Percentiles rank a stretch among this genome's conserved stretches.
These are phyloP conservation scores for Phyllosticta paracitricarpa DNA, from an alignment of 2,329 filamentous ascomycete genomes.

Conservation along the genomic window DNA sequence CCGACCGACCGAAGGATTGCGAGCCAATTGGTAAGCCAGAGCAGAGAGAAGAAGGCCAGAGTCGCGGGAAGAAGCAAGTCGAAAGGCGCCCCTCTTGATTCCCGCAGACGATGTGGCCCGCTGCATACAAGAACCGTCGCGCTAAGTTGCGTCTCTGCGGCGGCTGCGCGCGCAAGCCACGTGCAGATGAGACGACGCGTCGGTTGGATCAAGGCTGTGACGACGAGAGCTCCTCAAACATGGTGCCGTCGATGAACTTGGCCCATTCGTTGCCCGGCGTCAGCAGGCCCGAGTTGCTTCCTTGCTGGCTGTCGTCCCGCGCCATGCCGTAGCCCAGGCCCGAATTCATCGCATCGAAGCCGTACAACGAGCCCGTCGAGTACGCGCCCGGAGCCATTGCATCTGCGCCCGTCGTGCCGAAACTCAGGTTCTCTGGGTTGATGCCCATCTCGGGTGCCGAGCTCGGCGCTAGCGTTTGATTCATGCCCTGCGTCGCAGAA, in stretches of 20 bases:
- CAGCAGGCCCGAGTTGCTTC: constrained; percentile 15
- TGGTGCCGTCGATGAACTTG: constrained; percentile 18
- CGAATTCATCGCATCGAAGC: constrained; percentile 10
- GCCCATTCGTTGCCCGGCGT: constrained; percentile 18
- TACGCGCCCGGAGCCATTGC: not conserved
- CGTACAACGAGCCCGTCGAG: not conserved
- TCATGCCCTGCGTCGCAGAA: constrained; percentile 25
- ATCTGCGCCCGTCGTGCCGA: constrained; percentile 6
- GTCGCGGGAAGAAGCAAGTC: not conserved
- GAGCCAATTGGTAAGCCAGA: too few species aligned
- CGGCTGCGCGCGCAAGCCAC: not conserved
- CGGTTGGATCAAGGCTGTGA: not conserved
- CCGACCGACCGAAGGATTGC: too few species aligned
- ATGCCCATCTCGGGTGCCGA: constrained; percentile 16
- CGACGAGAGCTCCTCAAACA: constrained; percentile 10
- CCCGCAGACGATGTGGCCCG: too few species aligned
- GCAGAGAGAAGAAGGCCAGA: not conserved
- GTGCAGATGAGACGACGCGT: not conserved
- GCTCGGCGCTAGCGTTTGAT: constrained; percentile 30
- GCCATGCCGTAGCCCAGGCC: constrained; percentile 11
- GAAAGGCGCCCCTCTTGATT: not conserved
- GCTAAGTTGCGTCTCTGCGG: too few species aligned
- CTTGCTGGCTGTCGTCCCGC: constrained; percentile 14
- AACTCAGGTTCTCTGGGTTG: constrained; percentile 15
- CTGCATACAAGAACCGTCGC: too few species aligned